Evolutionary conservation across 192 early-diverging fungal species (phyloP), one percentile per base, ranked within the genome.

Genomic region (Linnemannia hyalina): DNA sequence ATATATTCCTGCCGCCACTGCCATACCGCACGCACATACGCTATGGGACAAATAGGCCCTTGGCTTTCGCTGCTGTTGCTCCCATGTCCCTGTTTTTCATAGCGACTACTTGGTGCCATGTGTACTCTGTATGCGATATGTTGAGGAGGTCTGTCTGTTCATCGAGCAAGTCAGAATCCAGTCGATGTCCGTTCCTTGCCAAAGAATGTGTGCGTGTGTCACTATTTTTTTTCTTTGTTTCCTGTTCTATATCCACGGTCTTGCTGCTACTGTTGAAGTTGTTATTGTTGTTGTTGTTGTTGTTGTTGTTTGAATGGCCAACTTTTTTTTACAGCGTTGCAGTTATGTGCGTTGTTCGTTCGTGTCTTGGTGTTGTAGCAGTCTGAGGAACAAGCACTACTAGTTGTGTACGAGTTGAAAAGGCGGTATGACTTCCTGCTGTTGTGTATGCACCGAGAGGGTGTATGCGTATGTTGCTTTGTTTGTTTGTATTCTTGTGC

Each of bases 1-100:
- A 41, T 71, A 35, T 65, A 41, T 71, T 71, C 70, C 70, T 71
- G 20, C 70, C 35, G 38, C 70, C 41, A n/a, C 35, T 71, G 32
- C 29, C 26, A 15, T 65, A 65, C 9, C 20, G 32, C 22, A 71
- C 7, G 22, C 38, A 71, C 9, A 71, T 40, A 35, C 16, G 35
- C 20, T 6, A 40, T 22, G 20, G 13, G 47, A 49, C 15, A 49
- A 18, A 49, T 18, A 49, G 47, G 15, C 47, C 47, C 47, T 49
- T 47, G 13, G 47, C 47, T 18, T 15, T 22, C 49, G 49, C 5
- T 52, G 20, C 49, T 20, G 49, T 22, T 52, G 2, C 18, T 22
- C 18, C 20, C 5, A 22, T 18, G 18, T 52, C 18, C 18, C 4
- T 52, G 0, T 18, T 20, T 20, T 52, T 18, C 49, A 22, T 4